These are phyloP conservation scores for Mucor velutinosus DNA, from an alignment of 371 early-diverging fungal genomes.

Conservation along the genomic window DNA sequence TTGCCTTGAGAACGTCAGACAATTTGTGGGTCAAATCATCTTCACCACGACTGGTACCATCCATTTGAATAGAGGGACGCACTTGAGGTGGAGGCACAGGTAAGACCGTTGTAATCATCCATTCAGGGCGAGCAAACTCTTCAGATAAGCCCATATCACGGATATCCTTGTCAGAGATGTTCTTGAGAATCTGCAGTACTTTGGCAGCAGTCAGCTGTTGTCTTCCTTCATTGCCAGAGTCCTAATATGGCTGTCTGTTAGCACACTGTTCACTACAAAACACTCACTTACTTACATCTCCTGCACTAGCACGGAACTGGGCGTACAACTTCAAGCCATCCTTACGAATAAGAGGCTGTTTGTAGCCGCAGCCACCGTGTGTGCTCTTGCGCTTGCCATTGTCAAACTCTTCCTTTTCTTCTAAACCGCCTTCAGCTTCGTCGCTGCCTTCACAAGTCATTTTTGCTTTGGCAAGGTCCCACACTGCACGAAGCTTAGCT, in stretches of 20 bases:
- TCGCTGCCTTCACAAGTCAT: constrained; percentile 89
- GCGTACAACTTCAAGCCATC: constrained; percentile 90
- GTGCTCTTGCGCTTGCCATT: constrained; percentile 53
- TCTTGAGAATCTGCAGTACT: constrained; percentile 88
- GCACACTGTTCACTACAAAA: not conserved
- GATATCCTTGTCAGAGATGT: constrained; percentile 92
- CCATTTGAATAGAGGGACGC: constrained; percentile 98
- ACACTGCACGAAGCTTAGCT: constrained; percentile 84
- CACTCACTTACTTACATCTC: constrained; percentile 52
- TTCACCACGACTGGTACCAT: constrained; percentile 92
- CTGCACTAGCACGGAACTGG: constrained; percentile 60
- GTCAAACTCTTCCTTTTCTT: constrained; percentile 48
- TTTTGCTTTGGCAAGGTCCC: constrained; percentile 90
- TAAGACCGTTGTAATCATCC: constrained; percentile 96
- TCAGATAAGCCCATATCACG: constrained; percentile 91
- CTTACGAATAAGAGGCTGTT: constrained; percentile 92
- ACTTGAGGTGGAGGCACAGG: constrained; percentile 99
- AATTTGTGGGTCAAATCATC: constrained; percentile 99
- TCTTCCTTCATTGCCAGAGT: constrained; percentile 66
- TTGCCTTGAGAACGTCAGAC: constrained; percentile 97
- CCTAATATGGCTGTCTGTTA: constrained; percentile 24
- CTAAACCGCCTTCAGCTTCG: constrained; percentile 58
- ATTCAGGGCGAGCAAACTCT: constrained; percentile 97
- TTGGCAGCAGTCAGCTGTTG: constrained; percentile 81
- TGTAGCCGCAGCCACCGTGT: constrained; percentile 94